Evolutionary conservation across 1,139 yeast genomes (phyloP).

Genomic region (Yamadazyma sp.): DNA sequence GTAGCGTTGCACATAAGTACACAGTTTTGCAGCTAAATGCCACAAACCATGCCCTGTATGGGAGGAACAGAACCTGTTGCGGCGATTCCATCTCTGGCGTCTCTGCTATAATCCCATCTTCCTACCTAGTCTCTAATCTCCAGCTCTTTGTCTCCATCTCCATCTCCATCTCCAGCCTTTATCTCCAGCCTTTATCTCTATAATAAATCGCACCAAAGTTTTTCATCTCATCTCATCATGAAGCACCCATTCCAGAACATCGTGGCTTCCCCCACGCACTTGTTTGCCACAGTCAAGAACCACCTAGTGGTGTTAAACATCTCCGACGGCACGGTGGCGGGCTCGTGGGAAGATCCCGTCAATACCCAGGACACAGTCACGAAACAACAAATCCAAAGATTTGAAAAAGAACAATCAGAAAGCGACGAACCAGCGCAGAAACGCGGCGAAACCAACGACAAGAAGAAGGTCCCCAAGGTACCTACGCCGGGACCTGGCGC

Average conservation of each 20-base stretch:
- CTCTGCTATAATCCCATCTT: too few relatives aligned
- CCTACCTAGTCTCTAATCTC: too few relatives aligned
- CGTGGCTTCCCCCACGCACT: slow-evolving; percentile 40
- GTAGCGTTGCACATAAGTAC: not conserved
- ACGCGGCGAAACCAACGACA: slow-evolving; percentile 26
- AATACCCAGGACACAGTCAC: slow-evolving; percentile 41
- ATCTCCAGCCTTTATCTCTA: too few relatives aligned
- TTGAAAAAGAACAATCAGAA: slow-evolving; percentile 19
- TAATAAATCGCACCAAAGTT: too few relatives aligned
- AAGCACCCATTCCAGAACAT: slow-evolving; percentile 71
- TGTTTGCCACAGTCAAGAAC: slow-evolving; percentile 60
- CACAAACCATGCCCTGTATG: too few relatives aligned
- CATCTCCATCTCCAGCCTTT: too few relatives aligned
- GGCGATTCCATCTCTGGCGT: too few relatives aligned
- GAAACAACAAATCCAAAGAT: slow-evolving; percentile 47
- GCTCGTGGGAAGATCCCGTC: slow-evolving; percentile 59
- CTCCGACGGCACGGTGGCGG: slow-evolving; percentile 33
- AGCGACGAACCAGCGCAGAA: slow-evolving; percentile 23
- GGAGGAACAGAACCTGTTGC: too few relatives aligned
- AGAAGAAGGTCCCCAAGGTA: slow-evolving; percentile 48
- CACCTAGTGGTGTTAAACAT: slow-evolving; percentile 51
- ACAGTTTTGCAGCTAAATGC: not conserved
- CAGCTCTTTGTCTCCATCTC: too few relatives aligned
- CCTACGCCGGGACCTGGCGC: slow-evolving; percentile 70
- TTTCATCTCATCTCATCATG: slow-evolving; percentile 28